phyloP scores from a whole-genome alignment of 768 basidiomycete genomes.

The Termitomyces sp. region DNA sequence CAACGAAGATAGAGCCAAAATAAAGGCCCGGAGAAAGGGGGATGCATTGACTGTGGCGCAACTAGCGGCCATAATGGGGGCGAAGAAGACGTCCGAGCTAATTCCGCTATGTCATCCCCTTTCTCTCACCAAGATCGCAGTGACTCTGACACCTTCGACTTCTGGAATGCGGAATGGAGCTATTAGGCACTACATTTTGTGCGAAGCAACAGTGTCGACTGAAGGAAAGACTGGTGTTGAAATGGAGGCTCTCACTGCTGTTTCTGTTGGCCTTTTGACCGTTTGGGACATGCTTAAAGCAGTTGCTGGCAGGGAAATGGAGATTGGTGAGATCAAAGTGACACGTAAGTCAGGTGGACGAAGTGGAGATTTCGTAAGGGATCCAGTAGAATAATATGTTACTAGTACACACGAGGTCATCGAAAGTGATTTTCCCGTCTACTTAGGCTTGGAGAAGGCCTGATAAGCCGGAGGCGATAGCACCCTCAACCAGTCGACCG shows the following conservation, averaged over 20 bases:
- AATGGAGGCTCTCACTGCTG: conserved; percentile 92
- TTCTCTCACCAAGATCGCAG: conserved; percentile 65
- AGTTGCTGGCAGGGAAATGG: conserved; percentile 85
- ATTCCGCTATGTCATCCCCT: conserved; percentile 90
- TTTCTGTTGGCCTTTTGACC: conserved; percentile 71
- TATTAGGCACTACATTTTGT: conserved; percentile 49
- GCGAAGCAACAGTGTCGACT: conserved; percentile 67
- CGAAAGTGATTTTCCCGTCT: neutral
- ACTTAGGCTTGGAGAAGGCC: conserved; percentile 23
- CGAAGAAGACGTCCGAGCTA: conserved; percentile 78
- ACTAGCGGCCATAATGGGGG: conserved; percentile 83
- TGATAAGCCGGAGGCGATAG: conserved; percentile 29
- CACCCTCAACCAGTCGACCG: conserved; percentile 39
- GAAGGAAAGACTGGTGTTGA: conserved; percentile 85
- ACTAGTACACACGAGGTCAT: too few species aligned
- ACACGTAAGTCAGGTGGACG: conserved; percentile 68
- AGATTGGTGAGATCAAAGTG: conserved; percentile 67
- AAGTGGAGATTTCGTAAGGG: conserved; percentile 62
- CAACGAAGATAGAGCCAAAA: conserved; percentile 30
- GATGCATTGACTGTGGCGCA: conserved; percentile 74
- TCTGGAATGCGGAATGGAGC: conserved; percentile 6
- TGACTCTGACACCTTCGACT: conserved; percentile 51
- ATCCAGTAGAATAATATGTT: neutral
- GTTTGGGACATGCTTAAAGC: conserved; percentile 96
- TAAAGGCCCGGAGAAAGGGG: conserved; percentile 61